Percentiles rank a stretch among this genome's conserved stretches.
phyloP scores from a whole-genome alignment of 2,329 filamentous ascomycete genomes.

The Neobulgaria alba region DNA sequence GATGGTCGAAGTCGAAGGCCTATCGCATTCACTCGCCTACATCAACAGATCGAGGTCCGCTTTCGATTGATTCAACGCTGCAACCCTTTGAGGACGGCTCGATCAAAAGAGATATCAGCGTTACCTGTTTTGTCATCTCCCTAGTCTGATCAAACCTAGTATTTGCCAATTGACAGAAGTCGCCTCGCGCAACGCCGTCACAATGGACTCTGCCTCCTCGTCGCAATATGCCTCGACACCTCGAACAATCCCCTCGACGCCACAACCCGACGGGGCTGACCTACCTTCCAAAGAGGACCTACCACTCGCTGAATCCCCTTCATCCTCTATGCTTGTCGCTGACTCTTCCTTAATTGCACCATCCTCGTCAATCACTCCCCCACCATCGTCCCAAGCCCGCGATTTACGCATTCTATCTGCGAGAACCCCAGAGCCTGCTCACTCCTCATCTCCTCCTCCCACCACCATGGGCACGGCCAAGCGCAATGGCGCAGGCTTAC shows the following conservation, averaged over 20 bases:
- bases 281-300: conserved; percentile 14
- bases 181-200: too few relatives aligned
- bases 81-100: too few relatives aligned
- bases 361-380: conserved; percentile 46
- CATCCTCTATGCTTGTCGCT: conserved; percentile 15
- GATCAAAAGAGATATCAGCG: too few relatives aligned
- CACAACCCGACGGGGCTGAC: conserved; percentile 14
- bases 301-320: conserved; percentile 10
- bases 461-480: conserved; percentile 20
- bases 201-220: conserved; percentile 23
- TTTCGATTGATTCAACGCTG: too few relatives aligned
- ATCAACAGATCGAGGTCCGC: too few relatives aligned
- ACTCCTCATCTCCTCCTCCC: conserved; percentile 24
- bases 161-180: too few relatives aligned
- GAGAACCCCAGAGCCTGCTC: conserved; percentile 9
- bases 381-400: conserved; percentile 51
- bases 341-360: conserved; percentile 34
- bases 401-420: conserved; percentile 9
- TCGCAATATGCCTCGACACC: conserved; percentile 19
- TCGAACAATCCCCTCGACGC: conserved; percentile 16
- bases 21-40: too few relatives aligned
- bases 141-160: too few relatives aligned
- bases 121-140: too few relatives aligned
- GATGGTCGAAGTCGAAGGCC: too few relatives aligned
- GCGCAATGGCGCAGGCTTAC: conserved; percentile 8